These are phyloP conservation scores for Mortierella sp. DNA, from an alignment of 371 early-diverging fungal species.

Conservation along the genomic window DNA sequence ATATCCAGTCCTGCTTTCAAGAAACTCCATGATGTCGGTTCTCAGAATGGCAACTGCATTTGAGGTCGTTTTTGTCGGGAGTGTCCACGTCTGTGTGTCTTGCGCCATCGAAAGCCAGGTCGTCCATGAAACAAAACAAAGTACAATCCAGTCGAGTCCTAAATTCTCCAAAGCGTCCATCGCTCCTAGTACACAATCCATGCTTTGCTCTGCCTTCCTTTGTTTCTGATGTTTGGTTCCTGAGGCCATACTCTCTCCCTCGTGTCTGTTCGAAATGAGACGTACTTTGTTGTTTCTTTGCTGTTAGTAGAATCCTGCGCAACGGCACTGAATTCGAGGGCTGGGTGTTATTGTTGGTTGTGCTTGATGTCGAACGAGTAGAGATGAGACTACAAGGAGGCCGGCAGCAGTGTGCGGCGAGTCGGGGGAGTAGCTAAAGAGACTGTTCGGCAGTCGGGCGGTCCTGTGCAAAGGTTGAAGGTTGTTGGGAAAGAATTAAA, in stretches of 20 bases:
- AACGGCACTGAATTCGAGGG: background rate
- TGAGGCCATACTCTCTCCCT: background rate
- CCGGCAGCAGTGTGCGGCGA: background rate
- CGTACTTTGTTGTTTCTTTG: background rate
- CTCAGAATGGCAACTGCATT: too few relatives aligned
- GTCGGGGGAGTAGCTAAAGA: background rate
- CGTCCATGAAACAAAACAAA: too few relatives aligned
- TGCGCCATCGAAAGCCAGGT: too few relatives aligned
- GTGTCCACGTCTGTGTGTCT: too few relatives aligned
- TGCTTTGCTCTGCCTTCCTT: background rate
- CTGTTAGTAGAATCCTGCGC: background rate
- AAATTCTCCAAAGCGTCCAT: background rate
- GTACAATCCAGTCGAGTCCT: too few relatives aligned
- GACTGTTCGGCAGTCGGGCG: background rate
- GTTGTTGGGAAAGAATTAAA: background rate
- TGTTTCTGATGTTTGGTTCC: background rate
- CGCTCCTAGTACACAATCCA: background rate
- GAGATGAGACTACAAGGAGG: background rate
- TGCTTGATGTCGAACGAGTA: background rate
- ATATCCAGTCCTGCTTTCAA: too few relatives aligned
- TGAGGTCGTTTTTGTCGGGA: too few relatives aligned
- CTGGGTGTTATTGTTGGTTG: background rate
- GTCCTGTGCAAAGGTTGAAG: background rate
- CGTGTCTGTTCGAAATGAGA: background rate
- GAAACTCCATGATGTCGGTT: too few relatives aligned